Percentiles rank a stretch among this genome's conserved stretches.
These are phyloP conservation scores for Flaveria robusta DNA, from an alignment of 129 eudicot species.

Conservation along the genomic window DNA sequence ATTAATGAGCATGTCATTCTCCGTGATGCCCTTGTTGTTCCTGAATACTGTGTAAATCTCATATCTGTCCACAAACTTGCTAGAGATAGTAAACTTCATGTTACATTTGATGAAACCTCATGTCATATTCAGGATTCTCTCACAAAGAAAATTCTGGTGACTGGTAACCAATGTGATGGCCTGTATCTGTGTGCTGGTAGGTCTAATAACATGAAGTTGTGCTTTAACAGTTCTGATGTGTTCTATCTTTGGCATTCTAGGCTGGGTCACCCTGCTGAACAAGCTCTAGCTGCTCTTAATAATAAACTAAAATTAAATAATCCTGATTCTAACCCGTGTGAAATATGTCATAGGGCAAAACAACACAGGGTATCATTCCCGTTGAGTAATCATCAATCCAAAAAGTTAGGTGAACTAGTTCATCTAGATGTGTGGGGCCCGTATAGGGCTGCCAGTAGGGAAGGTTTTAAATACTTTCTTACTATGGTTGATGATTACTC, in stretches of 20 bases:
- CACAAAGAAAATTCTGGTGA: not conserved
- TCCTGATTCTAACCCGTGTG: not conserved
- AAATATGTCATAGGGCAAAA: not conserved
- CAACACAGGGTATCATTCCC: not conserved
- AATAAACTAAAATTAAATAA: no score
- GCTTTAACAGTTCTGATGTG: not conserved
- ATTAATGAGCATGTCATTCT: no score
- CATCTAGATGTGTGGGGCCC: not conserved
- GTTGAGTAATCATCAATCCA: not conserved
- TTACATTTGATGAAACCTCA: no score
- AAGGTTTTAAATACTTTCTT: not conserved
- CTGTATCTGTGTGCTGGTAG: no score
- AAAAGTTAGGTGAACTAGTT: not conserved
- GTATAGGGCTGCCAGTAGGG: not conserved
- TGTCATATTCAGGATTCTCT: no score
- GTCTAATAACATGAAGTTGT: not conserved
- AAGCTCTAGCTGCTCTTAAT: not conserved
- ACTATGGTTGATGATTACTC: not conserved
- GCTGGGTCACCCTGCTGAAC: not conserved
- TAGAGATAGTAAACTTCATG: no score
- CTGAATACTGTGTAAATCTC: no score
- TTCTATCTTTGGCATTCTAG: not conserved
- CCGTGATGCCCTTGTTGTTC: no score
- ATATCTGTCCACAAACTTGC: no score
- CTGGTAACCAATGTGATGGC: not conserved